phyloP scores from a whole-genome alignment of 2,329 filamentous ascomycete genomes.

The Thelonectria olida region DNA sequence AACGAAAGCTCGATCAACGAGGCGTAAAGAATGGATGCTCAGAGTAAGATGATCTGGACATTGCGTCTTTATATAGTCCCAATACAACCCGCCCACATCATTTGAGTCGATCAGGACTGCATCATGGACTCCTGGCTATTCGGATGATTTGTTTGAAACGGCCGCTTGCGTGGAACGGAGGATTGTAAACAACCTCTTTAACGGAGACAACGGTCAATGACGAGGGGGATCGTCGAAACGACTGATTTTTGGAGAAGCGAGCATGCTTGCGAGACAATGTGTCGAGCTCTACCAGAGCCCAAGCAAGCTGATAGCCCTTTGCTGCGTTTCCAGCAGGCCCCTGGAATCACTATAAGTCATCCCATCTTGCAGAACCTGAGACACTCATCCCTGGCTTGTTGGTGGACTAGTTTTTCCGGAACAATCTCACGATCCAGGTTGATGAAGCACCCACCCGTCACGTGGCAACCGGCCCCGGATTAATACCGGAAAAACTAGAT shows the following conservation, averaged over 20 bases:
- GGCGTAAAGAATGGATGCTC: not conserved
- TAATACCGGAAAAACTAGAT: conserved; percentile 31
- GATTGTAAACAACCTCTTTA: too few relatives aligned
- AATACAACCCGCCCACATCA: too few relatives aligned
- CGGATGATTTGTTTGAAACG: not conserved
- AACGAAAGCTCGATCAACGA: conserved; percentile 12
- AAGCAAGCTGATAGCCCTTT: too few relatives aligned
- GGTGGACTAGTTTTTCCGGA: not conserved
- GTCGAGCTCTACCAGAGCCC: too few relatives aligned
- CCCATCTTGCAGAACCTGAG: conserved; percentile 4
- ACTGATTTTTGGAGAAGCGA: not conserved
- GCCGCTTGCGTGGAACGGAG: not conserved
- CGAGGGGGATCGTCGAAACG: not conserved
- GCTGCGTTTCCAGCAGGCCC: too few relatives aligned
- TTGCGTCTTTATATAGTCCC: not conserved
- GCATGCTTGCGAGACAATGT: not conserved
- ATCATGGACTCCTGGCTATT: too few relatives aligned
- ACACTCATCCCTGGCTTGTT: not conserved
- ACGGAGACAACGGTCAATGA: not conserved
- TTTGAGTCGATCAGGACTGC: too few relatives aligned
- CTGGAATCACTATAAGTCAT: not conserved
- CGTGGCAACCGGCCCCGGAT: conserved; percentile 18
- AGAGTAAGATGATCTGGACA: not conserved
- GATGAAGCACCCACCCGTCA: not conserved
- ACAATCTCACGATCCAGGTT: not conserved